These are phyloP conservation scores for Metschnikowia cubensis DNA, from an alignment of 805 yeast genomes.

Conservation along the genomic window DNA sequence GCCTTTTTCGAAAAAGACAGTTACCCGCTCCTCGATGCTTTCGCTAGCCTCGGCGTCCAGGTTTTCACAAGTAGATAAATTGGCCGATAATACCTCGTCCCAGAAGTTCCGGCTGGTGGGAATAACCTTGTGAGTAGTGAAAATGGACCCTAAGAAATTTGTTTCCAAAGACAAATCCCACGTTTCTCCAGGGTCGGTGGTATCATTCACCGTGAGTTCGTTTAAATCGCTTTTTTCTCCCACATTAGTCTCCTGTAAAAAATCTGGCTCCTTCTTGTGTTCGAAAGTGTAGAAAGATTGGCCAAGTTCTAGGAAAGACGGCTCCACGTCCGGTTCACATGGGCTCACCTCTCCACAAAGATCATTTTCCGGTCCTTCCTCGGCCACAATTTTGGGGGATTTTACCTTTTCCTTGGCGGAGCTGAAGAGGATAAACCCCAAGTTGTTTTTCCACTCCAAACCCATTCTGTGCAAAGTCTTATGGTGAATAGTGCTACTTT, in stretches of 20 bases:
- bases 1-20: neutral
- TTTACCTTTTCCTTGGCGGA: neutral
- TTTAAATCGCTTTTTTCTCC: neutral
- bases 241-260: neutral
- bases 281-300: neutral
- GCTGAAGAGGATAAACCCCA: neutral
- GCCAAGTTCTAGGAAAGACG: constrained; percentile 2
- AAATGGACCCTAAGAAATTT: constrained; percentile 1
- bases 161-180: constrained; percentile 4
- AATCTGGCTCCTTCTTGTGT: neutral
- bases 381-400: neutral
- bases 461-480: neutral
- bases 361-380: neutral
- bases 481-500: neutral
- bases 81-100: neutral
- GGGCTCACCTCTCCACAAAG: neutral
- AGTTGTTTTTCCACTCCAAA: neutral
- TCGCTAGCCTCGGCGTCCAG: neutral
- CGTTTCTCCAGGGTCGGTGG: neutral
- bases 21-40: neutral
- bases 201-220: neutral
- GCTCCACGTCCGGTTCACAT: neutral
- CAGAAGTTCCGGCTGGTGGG: neutral
- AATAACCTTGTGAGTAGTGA: neutral
- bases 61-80: neutral